Base-by-base conservation (phyloP, 2,329 filamentous ascomycete species). In the Passalora sequoiae region DNA sequence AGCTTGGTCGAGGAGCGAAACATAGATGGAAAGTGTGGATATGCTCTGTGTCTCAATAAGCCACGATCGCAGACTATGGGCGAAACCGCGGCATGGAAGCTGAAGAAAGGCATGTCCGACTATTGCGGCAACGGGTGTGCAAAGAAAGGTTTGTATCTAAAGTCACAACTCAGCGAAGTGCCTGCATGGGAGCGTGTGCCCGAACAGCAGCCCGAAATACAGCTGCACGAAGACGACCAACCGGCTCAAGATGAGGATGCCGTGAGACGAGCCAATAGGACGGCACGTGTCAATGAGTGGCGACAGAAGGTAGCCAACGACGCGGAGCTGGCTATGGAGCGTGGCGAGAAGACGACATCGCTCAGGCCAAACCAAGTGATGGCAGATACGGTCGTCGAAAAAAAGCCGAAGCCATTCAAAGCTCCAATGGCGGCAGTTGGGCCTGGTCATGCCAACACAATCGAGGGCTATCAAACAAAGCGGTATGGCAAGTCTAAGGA, bases 1-100 rank as follows among this genome's bases (percentile, higher is more conserved):
- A 84, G 86, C 52, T 72, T 97, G 38, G 81, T 96, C 47, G 77
- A 84, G 52, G 92, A 98, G 71, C 85, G 92, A 58, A 94, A 94
- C 63, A 84, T 87, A 53, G 83, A 86, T 56, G 78, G 76, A 31
- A 74, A 78, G 15, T 98, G 92, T 67, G 92, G 89, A 1, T 97
- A 96, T 63, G 73, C 78, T 0, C 74, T 97, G 20, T 98, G 92
- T 64, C 68, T 78, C 1, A 75, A 74, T 12, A 73, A 78, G n/a
- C 81, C 80, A 28, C 71, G 75, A 3, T 43, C 44, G 16, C 41
- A 48, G 17, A 54, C 46, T 22, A 72, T 73, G 22, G 72, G 77
- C 39, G 68, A 73, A 12, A 68, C 71, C 8, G 76, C 74, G 1
- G 81, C 80, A 12, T 78, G 80, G 51, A 89, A 81, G 69, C 83